Base-by-base conservation (phyloP, 139 green algal species). In the Closterium sp. region DNA sequence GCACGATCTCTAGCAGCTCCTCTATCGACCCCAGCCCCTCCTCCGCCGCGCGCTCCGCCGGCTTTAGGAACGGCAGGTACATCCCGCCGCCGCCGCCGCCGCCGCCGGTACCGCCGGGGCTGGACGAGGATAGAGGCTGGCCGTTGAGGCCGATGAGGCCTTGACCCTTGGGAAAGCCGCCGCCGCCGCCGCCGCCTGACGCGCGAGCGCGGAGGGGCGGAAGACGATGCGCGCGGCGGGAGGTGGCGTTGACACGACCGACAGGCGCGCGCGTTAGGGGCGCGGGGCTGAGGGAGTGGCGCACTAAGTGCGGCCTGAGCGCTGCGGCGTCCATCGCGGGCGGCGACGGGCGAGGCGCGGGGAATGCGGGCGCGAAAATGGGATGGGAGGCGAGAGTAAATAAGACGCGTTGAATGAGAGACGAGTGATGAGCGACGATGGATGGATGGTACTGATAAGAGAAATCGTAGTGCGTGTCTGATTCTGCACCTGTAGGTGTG, bases 1-100 rank as follows among this genome's bases (percentile, higher is more conserved):
- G 28, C 45, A 95, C 87, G 29, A 92, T 84, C 24, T 92, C 31
- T 27, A 95, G 91, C 28, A 86, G 28, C 50, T 95, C 92, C 38
- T 95, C 62, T 21, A 42, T 30, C n/a, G 88, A 90, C 50, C 62
- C 62, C 62, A 22, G 17, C 62, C 17, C 62, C 62, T 79, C 62
- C 62, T 79, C 62, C 62, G 17, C 17, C 62, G 62, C 62, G 62
- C 62, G 62, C 62, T 79, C 62, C 62, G 62, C 62, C 62, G 62
- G 62, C 62, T 79, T 79, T 24, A 79, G 62, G 27, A 79, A 79
- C 62, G 62, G 62, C 62, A 79, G 62, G 62, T 79, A 79, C 62
- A 79, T 22, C 62, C 62, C 62, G 9, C 62, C 62, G 62, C 62
- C 10, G 0, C 62, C 62, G 62, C 9, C 10, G 11, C 62, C 62